These are phyloP conservation scores for Cladorrhinum samala DNA, from an alignment of 495 filamentous ascomycete species.

Conservation along the genomic window DNA sequence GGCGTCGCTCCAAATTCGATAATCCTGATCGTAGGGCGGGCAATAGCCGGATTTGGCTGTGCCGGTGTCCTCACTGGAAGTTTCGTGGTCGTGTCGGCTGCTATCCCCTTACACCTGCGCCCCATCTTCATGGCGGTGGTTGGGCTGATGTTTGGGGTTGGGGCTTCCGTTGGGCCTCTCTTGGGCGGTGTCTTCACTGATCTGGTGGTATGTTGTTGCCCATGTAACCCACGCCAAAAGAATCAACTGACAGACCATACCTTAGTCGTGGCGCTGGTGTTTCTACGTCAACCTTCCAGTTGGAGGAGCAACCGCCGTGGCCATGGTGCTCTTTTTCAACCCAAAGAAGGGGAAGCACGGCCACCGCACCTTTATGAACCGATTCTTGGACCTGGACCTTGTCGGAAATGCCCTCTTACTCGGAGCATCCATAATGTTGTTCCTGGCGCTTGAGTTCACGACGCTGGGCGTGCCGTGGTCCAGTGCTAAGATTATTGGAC, in stretches of 20 bases:
- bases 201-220: conserved; percentile 19
- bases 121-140: conserved; percentile 38
- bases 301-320: conserved; percentile 29
- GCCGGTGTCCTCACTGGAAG: conserved; percentile 35
- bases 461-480: conserved; percentile 42
- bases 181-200: conserved; percentile 53
- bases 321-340: conserved; percentile 38
- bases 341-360: conserved; percentile 21
- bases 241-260: neutral
- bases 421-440: conserved; percentile 35
- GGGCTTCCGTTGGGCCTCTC: conserved; percentile 35
- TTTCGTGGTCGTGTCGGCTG: conserved; percentile 46
- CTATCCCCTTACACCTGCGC: conserved; percentile 39
- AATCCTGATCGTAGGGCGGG: conserved; percentile 52
- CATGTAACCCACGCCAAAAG: neutral
- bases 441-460: conserved; percentile 46
- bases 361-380: conserved; percentile 15
- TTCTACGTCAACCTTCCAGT: conserved; percentile 50
- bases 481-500: conserved; percentile 21
- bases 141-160: conserved; percentile 33
- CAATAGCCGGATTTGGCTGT: conserved; percentile 50
- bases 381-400: conserved; percentile 42
- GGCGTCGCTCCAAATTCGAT: conserved; percentile 46
- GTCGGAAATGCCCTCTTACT: conserved; percentile 42
- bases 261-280: conserved; percentile 46